Base-by-base conservation (phyloP, 306 rosid genomes). In the Castanea sativa region DNA sequence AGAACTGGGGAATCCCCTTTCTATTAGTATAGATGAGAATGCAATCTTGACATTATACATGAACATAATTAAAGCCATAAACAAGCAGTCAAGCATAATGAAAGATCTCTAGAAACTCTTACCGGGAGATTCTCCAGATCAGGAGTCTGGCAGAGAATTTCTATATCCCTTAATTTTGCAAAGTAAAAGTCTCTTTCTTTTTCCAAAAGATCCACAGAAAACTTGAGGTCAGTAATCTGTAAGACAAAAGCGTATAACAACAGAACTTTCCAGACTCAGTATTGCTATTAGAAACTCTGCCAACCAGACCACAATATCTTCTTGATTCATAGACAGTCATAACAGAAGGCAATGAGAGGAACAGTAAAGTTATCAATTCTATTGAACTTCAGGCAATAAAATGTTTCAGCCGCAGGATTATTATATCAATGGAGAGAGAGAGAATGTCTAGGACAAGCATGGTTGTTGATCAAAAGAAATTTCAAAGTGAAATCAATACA, bases 121-220 rank as follows among this genome's bases (percentile, higher is more conserved):
- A 95, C 99, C 72, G 99, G 96, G 77, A 91, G 82, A 18, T 81
- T 72, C 85, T 93, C 99, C 84, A 90, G 38, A 74, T 89, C 98
- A 32, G 98, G 7, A 56, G 87, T 65, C 85, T 93, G 98, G 71
- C 99, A 95, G 52, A 95, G 92, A 83, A 95, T 89, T 88, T 95
- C 99, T 55, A 95, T 82, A 80, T 95, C 99, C 88, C 99, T 85
- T 82, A 95, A 82, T 80, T 95, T 95, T 71, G 94, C 93, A 55
- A 96, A 96, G 91, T 96, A 96, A 61, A 96, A 96, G 77, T 96
- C 99, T 80, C 99, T 80, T 83, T 96, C 99, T 82, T 96, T 96
- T 80, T 96, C 99, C 91, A 96, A 80, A 64, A 86, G 83, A 89
- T 96, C 97, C 76, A 96, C 91, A 2, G 97, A 93, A 55, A 89